Evolutionary conservation across 2,329 filamentous ascomycete genomes (phyloP).

Genomic region (Xylariaceae sp.): DNA sequence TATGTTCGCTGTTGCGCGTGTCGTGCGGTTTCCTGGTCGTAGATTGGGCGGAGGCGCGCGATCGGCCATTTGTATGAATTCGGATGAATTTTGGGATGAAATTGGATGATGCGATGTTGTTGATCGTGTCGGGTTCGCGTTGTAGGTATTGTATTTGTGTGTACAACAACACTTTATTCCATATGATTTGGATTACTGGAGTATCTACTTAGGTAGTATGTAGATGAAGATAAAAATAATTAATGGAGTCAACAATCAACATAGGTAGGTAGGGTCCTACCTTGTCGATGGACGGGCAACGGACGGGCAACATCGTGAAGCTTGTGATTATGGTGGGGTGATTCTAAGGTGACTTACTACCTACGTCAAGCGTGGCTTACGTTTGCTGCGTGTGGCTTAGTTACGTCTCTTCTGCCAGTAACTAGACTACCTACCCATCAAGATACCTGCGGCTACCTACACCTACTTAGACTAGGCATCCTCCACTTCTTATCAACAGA

Average conservation of each 20-base stretch:
- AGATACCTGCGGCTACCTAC: no score
- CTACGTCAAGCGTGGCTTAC: not conserved
- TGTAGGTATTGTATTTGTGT: not conserved
- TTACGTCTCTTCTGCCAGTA: not conserved
- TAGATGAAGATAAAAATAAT: not conserved
- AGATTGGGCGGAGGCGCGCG: slow-evolving; percentile 24
- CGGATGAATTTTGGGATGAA: not conserved
- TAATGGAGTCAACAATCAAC: not conserved
- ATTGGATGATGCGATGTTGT: not conserved
- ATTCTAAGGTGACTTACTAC: not conserved
- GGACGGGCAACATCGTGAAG: not conserved
- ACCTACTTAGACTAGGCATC: no score
- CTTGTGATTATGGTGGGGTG: not conserved
- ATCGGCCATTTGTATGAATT: slow-evolving; percentile 23
- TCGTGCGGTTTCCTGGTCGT: slow-evolving; percentile 19
- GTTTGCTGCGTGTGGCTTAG: not conserved
- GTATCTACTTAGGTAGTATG: no score
- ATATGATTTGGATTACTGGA: not conserved
- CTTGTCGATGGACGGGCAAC: not conserved
- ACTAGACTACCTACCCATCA: no score
- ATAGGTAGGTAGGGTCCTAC: not conserved
- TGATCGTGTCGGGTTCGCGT: not conserved
- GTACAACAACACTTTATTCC: not conserved
- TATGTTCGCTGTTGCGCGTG: slow-evolving; percentile 26
- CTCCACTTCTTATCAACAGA: no score